Conservation (phyloP, 2,329 filamentous ascomycete genomes). For the Fusarium agapanthi region DNA sequence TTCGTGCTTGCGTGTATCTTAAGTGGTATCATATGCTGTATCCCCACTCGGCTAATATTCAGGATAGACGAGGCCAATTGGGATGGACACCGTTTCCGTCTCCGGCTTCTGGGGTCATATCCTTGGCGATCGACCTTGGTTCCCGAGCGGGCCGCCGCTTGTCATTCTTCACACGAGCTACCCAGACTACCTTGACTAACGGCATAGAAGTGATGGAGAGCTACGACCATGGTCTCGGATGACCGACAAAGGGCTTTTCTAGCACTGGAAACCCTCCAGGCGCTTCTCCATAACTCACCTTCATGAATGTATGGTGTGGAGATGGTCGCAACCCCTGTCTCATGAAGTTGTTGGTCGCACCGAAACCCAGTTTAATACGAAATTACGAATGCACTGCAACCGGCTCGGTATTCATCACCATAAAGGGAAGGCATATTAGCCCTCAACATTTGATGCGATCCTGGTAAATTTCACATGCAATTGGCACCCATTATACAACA, state of each 20-base stretch:
- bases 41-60: slow-evolving; percentile 3
- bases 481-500: not conserved
- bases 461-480: not conserved
- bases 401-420: not conserved
- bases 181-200: not conserved
- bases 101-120: not conserved
- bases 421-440: not conserved
- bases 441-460: not conserved
- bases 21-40: not conserved
- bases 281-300: not conserved
- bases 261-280: accelerated
- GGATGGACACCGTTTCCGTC: not conserved
- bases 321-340: not conserved
- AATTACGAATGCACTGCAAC: not conserved
- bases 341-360: not conserved
- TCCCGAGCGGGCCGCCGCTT: not conserved
- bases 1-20: not conserved
- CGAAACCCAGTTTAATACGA: not conserved
- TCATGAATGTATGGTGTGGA: not conserved
- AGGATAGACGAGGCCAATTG: not conserved
- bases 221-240: not conserved
- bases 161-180: not conserved
- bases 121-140: not conserved
- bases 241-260: not conserved
- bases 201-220: not conserved